A percentile compares a stretch with the other conserved stretches of the same genome.
phyloP scores from a whole-genome alignment of 805 yeast genomes.

The Groenewaldozyma tartarivorans region DNA sequence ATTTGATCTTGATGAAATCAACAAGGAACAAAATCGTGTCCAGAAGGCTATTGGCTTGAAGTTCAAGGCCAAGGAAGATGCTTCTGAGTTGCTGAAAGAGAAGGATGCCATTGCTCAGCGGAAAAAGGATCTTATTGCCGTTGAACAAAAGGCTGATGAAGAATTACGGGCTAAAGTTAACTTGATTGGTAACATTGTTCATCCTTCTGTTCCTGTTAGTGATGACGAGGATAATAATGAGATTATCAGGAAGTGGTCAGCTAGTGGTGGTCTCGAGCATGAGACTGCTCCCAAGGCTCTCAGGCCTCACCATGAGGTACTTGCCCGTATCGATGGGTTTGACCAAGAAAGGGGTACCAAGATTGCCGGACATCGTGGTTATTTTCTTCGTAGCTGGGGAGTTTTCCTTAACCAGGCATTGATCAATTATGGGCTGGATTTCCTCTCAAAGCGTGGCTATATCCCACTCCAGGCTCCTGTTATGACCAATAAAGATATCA shows the following conservation, averaged over 20 bases:
- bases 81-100: conserved; percentile 67
- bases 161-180: conserved; percentile 72
- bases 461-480: conserved; percentile 95
- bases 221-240: conserved; percentile 87
- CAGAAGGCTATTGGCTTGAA: conserved; percentile 91
- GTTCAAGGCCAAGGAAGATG: conserved; percentile 93
- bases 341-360: conserved; percentile 98
- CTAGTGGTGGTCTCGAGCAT: conserved; percentile 56
- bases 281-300: conserved; percentile 64
- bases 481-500: conserved; percentile 98
- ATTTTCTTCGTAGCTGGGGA: conserved; percentile 89
- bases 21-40: conserved; percentile 78
- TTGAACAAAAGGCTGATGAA: conserved; percentile 74
- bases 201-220: conserved; percentile 80
- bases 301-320: conserved; percentile 83
- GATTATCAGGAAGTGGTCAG: conserved; percentile 79
- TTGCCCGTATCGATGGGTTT: conserved; percentile 91
- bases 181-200: conserved; percentile 89
- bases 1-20: conserved; percentile 82
- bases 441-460: conserved; percentile 71
- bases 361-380: conserved; percentile 97
- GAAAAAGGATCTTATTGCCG: conserved; percentile 55
- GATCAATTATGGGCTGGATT: conserved; percentile 88
- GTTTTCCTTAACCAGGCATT: conserved; percentile 97
- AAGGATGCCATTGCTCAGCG: conserved; percentile 66